These are phyloP conservation scores for Erysimum cheiri DNA, from an alignment of 441 rosid genomes.

Conservation along the genomic window DNA sequence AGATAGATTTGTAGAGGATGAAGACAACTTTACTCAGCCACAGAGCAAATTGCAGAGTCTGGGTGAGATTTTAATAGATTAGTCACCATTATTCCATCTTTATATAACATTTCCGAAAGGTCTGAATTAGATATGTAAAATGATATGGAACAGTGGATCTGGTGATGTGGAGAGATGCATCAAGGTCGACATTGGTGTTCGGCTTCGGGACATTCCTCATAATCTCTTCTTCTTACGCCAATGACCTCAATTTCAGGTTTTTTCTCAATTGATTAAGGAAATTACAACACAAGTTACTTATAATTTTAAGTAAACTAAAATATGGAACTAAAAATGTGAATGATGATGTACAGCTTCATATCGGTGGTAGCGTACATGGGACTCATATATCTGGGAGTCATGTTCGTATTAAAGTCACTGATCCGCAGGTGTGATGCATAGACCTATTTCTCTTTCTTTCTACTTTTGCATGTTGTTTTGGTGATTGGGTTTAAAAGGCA, in stretches of 20 bases:
- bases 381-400: slow-evolving; percentile 70
- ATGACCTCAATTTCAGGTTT: slow-evolving; percentile 74
- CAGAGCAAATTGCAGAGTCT: slow-evolving; percentile 71
- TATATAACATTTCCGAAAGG: too few relatives aligned
- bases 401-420: slow-evolving; percentile 70
- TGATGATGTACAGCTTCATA: slow-evolving; percentile 60
- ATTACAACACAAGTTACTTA: neutral
- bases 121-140: slow-evolving; percentile 6
- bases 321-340: slow-evolving; percentile 21
- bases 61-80: slow-evolving; percentile 52
- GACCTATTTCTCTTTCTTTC: neutral
- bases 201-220: slow-evolving; percentile 77
- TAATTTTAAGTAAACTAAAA: neutral
- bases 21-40: slow-evolving; percentile 51
- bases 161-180: slow-evolving; percentile 88
- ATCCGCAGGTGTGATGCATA: slow-evolving; percentile 61
- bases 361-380: slow-evolving; percentile 81
- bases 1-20: slow-evolving; percentile 40
- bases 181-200: slow-evolving; percentile 77
- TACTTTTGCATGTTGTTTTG: slow-evolving; percentile 14
- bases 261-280: neutral
- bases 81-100: too few relatives aligned
- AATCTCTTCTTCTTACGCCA: slow-evolving; percentile 78
- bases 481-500: slow-evolving; percentile 12
- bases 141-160: slow-evolving; percentile 68